Evolutionary conservation across 345 rosid species (phyloP).

Genomic region (Pistacia vera): DNA sequence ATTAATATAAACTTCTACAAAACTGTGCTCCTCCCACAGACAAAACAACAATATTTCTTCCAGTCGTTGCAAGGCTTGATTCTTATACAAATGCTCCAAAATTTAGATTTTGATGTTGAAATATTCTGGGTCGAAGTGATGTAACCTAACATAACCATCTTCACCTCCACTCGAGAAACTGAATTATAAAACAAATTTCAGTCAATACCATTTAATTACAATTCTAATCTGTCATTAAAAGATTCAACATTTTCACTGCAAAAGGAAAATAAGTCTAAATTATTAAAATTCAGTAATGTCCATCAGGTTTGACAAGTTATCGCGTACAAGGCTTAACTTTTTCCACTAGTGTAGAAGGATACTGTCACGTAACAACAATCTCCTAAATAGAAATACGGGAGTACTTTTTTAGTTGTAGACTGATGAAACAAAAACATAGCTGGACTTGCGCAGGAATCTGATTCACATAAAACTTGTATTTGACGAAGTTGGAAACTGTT

Average conservation of each 20-base stretch:
- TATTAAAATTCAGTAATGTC: too few relatives aligned
- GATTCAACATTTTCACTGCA: neutral
- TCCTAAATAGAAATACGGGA: too few relatives aligned
- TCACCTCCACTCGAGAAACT: constrained; percentile 99
- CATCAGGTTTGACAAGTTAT: too few relatives aligned
- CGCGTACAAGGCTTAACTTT: too few relatives aligned
- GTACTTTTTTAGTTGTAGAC: too few relatives aligned
- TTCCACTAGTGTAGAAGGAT: too few relatives aligned
- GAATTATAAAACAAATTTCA: constrained; percentile 1
- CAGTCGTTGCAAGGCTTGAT: neutral
- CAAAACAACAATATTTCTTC: neutral
- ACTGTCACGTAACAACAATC: too few relatives aligned
- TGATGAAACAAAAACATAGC: too few relatives aligned
- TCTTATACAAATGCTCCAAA: constrained; percentile 3
- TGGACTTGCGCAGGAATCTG: too few relatives aligned
- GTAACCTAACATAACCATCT: constrained; percentile 93
- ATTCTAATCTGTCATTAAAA: neutral
- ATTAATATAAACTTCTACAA: neutral
- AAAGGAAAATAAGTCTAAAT: neutral
- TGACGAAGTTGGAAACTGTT: too few relatives aligned
- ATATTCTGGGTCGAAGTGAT: constrained; percentile 88
- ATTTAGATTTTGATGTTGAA: constrained; percentile 72
- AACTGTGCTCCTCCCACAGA: constrained; percentile 2
- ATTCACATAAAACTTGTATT: too few relatives aligned
- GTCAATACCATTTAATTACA: neutral